Evolutionary conservation across 805 yeast species (phyloP).

Genomic region (Helenozyma baotianmanensis): DNA sequence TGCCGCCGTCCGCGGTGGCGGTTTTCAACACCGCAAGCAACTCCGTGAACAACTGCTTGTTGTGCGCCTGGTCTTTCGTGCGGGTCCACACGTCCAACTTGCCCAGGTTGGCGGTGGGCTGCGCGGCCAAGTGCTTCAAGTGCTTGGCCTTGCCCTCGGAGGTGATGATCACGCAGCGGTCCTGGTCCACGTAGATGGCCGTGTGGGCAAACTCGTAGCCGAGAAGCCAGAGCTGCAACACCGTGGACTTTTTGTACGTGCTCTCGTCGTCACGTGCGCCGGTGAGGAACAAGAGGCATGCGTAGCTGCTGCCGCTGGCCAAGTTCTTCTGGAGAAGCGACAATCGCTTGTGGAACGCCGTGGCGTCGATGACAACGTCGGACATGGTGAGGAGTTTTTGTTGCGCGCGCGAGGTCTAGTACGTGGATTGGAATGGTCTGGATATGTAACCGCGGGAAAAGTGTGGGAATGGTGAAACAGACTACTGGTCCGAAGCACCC

Average conservation of each 20-base stretch:
- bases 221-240: slow-evolving; percentile 83
- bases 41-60: slow-evolving; percentile 59
- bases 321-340: slow-evolving; percentile 35
- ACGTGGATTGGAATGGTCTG: no score
- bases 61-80: slow-evolving; percentile 76
- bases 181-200: slow-evolving; percentile 57
- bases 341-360: slow-evolving; percentile 50
- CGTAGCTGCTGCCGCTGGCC: slow-evolving; percentile 17
- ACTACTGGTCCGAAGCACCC: no score
- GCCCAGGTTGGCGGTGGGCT: slow-evolving; percentile 35
- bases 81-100: slow-evolving; percentile 62
- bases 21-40: slow-evolving; percentile 45
- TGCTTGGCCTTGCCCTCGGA: slow-evolving; percentile 83
- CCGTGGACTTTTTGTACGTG: slow-evolving; percentile 84
- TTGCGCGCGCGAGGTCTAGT: no score
- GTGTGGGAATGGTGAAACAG: no score
- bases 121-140: slow-evolving; percentile 51
- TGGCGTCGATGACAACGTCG: slow-evolving; percentile 53
- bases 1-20: slow-evolving; percentile 29
- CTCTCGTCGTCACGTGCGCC: slow-evolving; percentile 87
- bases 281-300: slow-evolving; percentile 52
- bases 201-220: slow-evolving; percentile 98
- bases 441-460: no score
- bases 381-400: slow-evolving; percentile 52
- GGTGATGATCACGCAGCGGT: slow-evolving; percentile 62